phyloP scores from a whole-genome alignment of 2,329 filamentous ascomycete genomes.

The Colletotrichum noveboracense region DNA sequence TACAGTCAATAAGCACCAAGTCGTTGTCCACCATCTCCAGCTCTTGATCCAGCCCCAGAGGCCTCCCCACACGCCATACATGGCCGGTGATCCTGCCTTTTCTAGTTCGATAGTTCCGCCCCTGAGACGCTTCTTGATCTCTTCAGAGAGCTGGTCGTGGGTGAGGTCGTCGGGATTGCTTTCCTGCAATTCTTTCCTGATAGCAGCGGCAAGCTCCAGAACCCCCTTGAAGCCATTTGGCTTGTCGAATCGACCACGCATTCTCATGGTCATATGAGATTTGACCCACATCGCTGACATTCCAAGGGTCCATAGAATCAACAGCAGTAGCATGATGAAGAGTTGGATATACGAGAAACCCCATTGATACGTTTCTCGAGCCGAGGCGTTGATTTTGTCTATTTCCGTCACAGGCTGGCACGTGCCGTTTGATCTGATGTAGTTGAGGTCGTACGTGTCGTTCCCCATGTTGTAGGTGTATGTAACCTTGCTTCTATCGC shows the following conservation, averaged over 20 bases:
- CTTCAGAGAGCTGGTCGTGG: conserved; percentile 20
- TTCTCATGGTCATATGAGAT: conserved; percentile 12
- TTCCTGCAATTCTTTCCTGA: conserved; percentile 17
- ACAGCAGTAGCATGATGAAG: conserved; percentile 12
- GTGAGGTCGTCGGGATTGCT: conserved; percentile 17
- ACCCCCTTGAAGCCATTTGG: conserved; percentile 10
- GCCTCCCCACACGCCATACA: background rate
- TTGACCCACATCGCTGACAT: conserved; percentile 24
- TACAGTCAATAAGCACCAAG: background rate
- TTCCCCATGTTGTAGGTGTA: background rate
- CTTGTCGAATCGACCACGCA: background rate
- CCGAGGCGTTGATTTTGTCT: background rate
- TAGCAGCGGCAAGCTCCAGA: conserved; percentile 3
- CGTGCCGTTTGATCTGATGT: conserved; percentile 20
- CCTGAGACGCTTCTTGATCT: conserved; percentile 21
- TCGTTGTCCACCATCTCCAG: conserved; percentile 4
- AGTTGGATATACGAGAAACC: conserved; percentile 31
- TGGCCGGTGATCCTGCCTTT: background rate
- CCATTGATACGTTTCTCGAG: conserved; percentile 26
- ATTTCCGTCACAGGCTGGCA: conserved; percentile 23
- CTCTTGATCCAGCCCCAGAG: background rate
- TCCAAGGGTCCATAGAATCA: conserved; percentile 26
- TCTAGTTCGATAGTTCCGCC: conserved; percentile 26
- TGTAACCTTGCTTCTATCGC: background rate
- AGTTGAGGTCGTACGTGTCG: conserved; percentile 21